Evolutionary conservation across 163 green algal genomes (phyloP), one percentile per base, ranked within the genome.

Genomic region (Prototheca wickerhamii): DNA sequence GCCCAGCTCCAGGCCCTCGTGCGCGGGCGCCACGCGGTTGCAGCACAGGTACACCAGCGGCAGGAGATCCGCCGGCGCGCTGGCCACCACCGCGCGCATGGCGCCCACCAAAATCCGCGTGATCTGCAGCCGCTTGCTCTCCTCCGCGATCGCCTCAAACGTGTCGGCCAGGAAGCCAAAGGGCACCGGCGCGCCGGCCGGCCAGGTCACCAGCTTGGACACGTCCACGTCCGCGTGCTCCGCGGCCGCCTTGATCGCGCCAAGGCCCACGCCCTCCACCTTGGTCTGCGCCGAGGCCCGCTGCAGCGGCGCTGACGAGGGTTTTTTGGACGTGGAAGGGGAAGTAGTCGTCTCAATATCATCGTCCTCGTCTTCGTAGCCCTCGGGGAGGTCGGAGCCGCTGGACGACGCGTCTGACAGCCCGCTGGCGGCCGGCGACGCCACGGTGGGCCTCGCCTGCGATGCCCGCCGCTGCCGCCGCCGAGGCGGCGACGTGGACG

Each of bases 1-100:
- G 46, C 92, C 92, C 49, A 99, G 85, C 83, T 99, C 93, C 18
- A 95, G 67, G n/a, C 90, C 93, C 44, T 82, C 77, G 74, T 98
- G 89, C 2, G 89, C 72, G 1, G 93, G 88, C 18, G 86, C 91
- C 58, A 99, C 84, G 5, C 71, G 72, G 76, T 96, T 96, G 35
- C 79, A 86, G 72, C 87, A 94, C 32, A 99, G 77, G 83, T 98
- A 99, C 8, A 96, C 80, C 18, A 82, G 75, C 2, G 89, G 81
- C 61, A 97, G 81, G 60, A 98, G 77, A 79, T 98, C 91, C 8
- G 65, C 69, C 5, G 88, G 88, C 2, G 81, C 91, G 58, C 70
- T 81, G 21, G 74, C 75, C 33, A 96, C 76, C 42, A 98, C 83
- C 20, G 85, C 80, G 2, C 90, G 71, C 75, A 98, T 95, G 34